Evolutionary conservation across 306 rosid species (phyloP).

Genomic region (Neltuma alba): DNA sequence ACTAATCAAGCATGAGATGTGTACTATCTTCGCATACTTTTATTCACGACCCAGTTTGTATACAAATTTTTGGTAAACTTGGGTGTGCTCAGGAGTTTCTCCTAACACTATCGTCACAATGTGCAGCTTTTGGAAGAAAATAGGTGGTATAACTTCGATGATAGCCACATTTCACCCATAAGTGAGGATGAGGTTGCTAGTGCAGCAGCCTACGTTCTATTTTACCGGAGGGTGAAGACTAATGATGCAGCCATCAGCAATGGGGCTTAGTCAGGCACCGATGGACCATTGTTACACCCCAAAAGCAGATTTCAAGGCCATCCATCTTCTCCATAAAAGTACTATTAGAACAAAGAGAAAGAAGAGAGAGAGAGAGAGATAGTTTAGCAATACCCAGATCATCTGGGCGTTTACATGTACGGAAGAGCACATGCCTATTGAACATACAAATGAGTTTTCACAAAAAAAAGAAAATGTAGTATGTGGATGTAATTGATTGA

Average conservation of each 20-base stretch:
- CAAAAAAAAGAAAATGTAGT: slow-evolving; percentile 2
- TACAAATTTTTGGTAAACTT: not conserved
- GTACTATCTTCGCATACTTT: not conserved
- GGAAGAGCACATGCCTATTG: slow-evolving; percentile 28
- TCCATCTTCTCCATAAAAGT: slow-evolving; percentile 23
- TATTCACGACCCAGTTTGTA: not conserved
- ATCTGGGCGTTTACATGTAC: slow-evolving; percentile 15
- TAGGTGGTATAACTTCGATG: slow-evolving; percentile 94
- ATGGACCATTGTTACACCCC: slow-evolving; percentile 16
- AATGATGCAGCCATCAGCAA: slow-evolving; percentile 59
- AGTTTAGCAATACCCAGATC: slow-evolving; percentile 32
- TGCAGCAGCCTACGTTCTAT: slow-evolving; percentile 90
- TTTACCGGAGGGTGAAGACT: slow-evolving; percentile 82
- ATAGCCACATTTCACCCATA: slow-evolving; percentile 83
- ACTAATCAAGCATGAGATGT: not conserved
- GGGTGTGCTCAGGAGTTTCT: not conserved
- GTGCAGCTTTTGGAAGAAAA: slow-evolving; percentile 89
- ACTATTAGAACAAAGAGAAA: not conserved
- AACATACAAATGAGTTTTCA: not conserved
- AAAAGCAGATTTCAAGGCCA: slow-evolving; percentile 33
- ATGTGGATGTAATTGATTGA: slow-evolving; percentile 13
- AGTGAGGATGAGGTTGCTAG: slow-evolving; percentile 93
- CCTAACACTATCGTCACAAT: slow-evolving; percentile 10
- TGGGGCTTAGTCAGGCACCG: slow-evolving; percentile 51
- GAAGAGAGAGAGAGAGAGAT: not conserved